Evolutionary conservation across 352 stramenopile genomes (phyloP).

Genomic region (Pythium apleroticum): DNA sequence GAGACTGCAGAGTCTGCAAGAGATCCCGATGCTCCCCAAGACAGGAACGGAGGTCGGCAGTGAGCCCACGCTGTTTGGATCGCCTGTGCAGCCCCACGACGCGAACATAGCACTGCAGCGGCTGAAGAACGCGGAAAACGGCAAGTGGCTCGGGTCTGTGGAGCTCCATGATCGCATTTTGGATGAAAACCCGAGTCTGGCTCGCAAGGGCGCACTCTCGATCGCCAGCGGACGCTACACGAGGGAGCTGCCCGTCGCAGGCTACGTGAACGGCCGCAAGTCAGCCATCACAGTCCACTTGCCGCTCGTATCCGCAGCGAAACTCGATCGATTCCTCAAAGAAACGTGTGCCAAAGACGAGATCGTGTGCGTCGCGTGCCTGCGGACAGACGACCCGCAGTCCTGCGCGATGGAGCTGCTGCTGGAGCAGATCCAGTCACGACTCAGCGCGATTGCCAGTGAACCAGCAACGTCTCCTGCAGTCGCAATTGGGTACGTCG

Average conservation of each 20-base stretch:
- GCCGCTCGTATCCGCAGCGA: conserved; percentile 33
- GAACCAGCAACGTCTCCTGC: conserved; percentile 2
- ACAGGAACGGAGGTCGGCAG: conserved; percentile 64
- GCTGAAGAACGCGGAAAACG: conserved; percentile 49
- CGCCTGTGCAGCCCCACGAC: conserved; percentile 44
- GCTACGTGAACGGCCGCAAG: conserved; percentile 28
- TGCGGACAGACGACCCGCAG: conserved; percentile 62
- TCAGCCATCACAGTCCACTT: conserved; percentile 39
- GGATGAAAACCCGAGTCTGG: conserved; percentile 59
- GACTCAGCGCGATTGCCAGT: conserved; percentile 25
- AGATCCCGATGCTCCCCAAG: conserved; percentile 61
- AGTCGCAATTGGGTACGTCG: conserved; percentile 12
- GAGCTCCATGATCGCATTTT: conserved; percentile 57
- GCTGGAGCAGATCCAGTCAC: conserved; percentile 57
- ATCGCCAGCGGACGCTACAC: conserved; percentile 80
- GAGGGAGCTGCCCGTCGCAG: conserved; percentile 54
- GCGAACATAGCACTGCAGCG: conserved; percentile 35
- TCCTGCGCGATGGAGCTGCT: conserved; percentile 50
- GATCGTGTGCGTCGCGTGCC: conserved; percentile 66
- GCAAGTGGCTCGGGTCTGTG: conserved; percentile 67
- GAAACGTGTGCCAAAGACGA: conserved; percentile 38
- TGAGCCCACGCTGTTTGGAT: conserved; percentile 50
- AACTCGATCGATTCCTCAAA: conserved; percentile 54
- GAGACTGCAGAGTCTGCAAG: conserved; percentile 45
- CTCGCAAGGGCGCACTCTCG: conserved; percentile 51